Evolutionary conservation across 2,329 filamentous ascomycete genomes (phyloP).

Genomic region (Thelonectria olida): DNA sequence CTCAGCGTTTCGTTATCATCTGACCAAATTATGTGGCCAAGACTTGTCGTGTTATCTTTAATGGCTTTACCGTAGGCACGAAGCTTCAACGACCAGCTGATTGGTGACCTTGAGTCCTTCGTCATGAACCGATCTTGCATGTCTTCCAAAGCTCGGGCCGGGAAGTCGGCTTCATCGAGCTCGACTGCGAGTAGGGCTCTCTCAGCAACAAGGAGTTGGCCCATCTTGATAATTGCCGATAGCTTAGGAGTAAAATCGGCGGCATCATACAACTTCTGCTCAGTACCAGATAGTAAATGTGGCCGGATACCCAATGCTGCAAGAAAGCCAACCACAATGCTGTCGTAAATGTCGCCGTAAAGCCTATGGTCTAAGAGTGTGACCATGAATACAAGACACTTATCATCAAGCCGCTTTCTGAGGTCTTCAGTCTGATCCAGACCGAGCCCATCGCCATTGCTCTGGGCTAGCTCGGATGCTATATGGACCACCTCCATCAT

Average conservation of each 20-base stretch:
- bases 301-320: background rate
- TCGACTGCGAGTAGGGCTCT: background rate
- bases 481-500: background rate
- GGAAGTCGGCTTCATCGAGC: background rate
- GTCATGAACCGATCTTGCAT: background rate
- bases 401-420: background rate
- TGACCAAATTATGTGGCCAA: background rate
- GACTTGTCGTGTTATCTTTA: background rate
- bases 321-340: background rate
- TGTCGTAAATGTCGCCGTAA: background rate
- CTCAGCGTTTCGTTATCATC: background rate
- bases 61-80: background rate
- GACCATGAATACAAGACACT: background rate
- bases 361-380: background rate
- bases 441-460: background rate
- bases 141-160: background rate
- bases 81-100: background rate
- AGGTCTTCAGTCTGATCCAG: background rate
- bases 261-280: background rate
- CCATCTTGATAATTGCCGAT: slow-evolving; percentile 40
- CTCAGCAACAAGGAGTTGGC: background rate
- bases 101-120: background rate
- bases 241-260: background rate
- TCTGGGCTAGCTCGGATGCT: background rate
- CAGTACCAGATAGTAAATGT: background rate